Evolutionary conservation across 805 yeast species (phyloP), one percentile per base, ranked within the genome.

Genomic region (Monosporozyma aerobia): DNA sequence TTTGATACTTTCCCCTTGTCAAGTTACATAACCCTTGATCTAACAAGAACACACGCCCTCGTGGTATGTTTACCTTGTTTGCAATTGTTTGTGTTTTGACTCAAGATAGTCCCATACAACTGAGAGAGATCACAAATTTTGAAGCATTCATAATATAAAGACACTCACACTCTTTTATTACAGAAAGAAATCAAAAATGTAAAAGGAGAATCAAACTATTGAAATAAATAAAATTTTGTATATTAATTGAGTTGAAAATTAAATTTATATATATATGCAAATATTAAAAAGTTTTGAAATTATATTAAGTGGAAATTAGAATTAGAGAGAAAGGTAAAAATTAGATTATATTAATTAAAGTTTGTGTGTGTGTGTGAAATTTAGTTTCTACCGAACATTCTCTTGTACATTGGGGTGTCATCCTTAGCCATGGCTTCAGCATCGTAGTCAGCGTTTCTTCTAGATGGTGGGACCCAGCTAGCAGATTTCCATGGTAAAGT

Each of bases 391-490:
- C 27, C 23, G 14, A 52, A 48, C n/a, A 60, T 43, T 51, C 55
- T 58, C 51, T 53, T 58, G 49, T 51, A 56, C 46, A 54, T 51
- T 49, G 56, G 56, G 41, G 53, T 53, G 23, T 57, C 56, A 48
- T 58, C 59, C 29, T 57, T 56, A 35, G 29, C 39, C 33, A 54
- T 39, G 16, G 46, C 60, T n/a, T 56, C 59, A 27, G 51, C 55
- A 51, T 57, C 52, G 44, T 56, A 57, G 44, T 50, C 54, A 9
- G 52, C 53, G 27, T 52, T 55, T 58, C 62, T 59, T 62, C 60
- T 51, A 51, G 67, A 50, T 44, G 78, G 73, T 57, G 82, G 82
- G 50, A 69, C 73, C 77, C 77, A 81, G 52, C 58, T 59, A 27
- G 71, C 54, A 19, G 82, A 79, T 49, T 61, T 57, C 74, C 75